Evolutionary conservation across 257 asterid genomes (phyloP).

Genomic region (Fraxinus excelsior): DNA sequence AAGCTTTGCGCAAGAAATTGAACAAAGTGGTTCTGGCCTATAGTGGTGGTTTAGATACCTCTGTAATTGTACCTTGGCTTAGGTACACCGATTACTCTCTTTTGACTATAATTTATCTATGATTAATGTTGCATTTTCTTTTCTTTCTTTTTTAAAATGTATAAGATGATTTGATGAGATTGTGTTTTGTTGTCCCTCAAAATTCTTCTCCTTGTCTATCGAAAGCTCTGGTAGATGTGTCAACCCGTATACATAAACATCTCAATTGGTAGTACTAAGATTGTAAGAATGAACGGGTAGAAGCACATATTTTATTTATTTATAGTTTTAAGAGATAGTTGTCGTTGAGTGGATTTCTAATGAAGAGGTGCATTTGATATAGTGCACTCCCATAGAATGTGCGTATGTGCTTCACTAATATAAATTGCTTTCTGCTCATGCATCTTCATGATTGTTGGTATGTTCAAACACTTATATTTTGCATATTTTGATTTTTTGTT

Average conservation of each 20-base stretch:
- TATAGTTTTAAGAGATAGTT: background rate
- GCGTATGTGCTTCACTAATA: background rate
- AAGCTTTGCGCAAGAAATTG: constrained; percentile 59
- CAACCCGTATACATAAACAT: background rate
- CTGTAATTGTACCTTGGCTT: constrained; percentile 98
- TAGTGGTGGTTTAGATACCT: constrained; percentile 96
- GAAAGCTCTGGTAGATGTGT: constrained; percentile 1
- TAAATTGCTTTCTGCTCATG: background rate
- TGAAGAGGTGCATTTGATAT: background rate
- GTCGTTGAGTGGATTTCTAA: background rate
- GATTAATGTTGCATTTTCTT: background rate
- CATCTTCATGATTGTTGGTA: background rate
- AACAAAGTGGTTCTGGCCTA: constrained; percentile 94
- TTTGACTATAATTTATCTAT: background rate
- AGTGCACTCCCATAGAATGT: constrained; percentile 5
- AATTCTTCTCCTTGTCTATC: background rate
- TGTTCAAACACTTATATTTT: background rate
- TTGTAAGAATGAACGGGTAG: constrained; percentile 13
- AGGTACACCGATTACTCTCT: constrained; percentile 46
- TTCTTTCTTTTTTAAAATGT: background rate
- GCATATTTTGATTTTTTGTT: background rate
- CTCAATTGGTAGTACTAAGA: background rate
- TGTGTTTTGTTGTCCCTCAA: background rate
- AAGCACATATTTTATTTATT: background rate
- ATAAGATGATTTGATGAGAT: background rate